Evolutionary conservation across 176 grass and related monocot genomes (phyloP).

Genomic region (Avena sativa): DNA sequence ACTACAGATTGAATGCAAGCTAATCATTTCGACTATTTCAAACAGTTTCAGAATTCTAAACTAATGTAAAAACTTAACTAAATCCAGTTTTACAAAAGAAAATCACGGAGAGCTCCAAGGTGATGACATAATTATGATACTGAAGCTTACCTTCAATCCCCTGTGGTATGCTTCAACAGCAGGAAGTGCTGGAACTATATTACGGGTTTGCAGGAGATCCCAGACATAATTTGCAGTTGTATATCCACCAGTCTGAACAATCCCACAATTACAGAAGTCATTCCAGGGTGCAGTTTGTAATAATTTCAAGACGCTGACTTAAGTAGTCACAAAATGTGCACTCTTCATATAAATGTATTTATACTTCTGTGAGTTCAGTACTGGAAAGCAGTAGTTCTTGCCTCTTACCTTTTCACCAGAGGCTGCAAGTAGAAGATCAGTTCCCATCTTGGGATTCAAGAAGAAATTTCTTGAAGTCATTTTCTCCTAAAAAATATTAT

Average conservation of each 20-base stretch:
- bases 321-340: constrained; percentile 24
- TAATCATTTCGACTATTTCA: constrained; percentile 5
- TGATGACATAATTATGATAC: constrained; percentile 21
- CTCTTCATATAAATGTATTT: constrained; percentile 28
- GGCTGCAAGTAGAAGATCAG: constrained; percentile 79
- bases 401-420: constrained; percentile 77
- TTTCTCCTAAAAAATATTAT: constrained; percentile 71
- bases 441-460: constrained; percentile 89
- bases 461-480: constrained; percentile 79
- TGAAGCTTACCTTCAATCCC: constrained; percentile 82
- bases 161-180: constrained; percentile 88
- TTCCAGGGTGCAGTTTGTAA: constrained; percentile 11
- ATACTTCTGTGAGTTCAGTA: constrained; percentile 17
- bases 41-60: background rate
- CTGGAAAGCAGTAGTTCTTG: constrained; percentile 14
- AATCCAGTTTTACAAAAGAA: background rate
- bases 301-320: constrained; percentile 11
- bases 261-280: constrained; percentile 23
- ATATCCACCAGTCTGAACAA: constrained; percentile 86
- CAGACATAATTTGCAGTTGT: constrained; percentile 90
- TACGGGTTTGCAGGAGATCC: constrained; percentile 90
- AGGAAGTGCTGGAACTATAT: constrained; percentile 61
- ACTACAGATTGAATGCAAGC: background rate
- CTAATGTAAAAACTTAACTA: constrained; percentile 1
- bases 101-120: background rate